Evolutionary conservation across 768 basidiomycete genomes (phyloP), one percentile per base, ranked within the genome.

Genomic region (Suillus variegatus): DNA sequence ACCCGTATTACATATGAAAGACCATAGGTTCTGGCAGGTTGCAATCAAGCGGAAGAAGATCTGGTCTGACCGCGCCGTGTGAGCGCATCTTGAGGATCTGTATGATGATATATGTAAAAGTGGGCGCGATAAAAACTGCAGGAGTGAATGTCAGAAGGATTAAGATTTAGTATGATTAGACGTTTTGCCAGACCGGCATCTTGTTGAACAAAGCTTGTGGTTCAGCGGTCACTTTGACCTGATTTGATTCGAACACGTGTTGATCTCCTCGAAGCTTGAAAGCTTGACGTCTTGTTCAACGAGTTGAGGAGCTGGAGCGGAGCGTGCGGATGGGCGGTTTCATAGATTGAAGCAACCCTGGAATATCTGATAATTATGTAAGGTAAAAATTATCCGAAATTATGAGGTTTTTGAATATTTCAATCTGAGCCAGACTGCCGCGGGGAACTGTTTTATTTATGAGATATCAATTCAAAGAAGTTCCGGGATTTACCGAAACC

Each of bases 81-180:
- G 57, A 58, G 56, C 56, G 56, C 56, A 57, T 38, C 56, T 13
- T 16, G 22, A 57, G 36, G 38, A 40, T 38, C 36, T 38, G 56
- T 40, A 36, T 46, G 20, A 46, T 57, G 36, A 38, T 56, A 22
- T 56, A 56, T 38, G 36, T 56, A 22, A 38, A 22, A 22, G 20
- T 56, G 36, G 36, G 55, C n/a, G n/a, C 36, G 55, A 52, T 25
- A 32, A 9, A 14, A 18, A 38, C 36, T 38, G 36, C 51, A 7
- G 18, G 2, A 12, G 13, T 14, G 35, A 36, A 35, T 36, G 18
- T 14, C 49, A 35, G 54, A 22, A 36, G 12, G 20, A 75, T 74
- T 72, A 66, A 28, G 64, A 75, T 72, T 76, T 75, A 77, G 64
- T 68, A 65, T 76, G 65, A 70, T 75, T 74, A 75, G 65, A 68